phyloP scores from a whole-genome alignment of 2,329 filamentous ascomycete species.

The Talaromyces sp. region DNA sequence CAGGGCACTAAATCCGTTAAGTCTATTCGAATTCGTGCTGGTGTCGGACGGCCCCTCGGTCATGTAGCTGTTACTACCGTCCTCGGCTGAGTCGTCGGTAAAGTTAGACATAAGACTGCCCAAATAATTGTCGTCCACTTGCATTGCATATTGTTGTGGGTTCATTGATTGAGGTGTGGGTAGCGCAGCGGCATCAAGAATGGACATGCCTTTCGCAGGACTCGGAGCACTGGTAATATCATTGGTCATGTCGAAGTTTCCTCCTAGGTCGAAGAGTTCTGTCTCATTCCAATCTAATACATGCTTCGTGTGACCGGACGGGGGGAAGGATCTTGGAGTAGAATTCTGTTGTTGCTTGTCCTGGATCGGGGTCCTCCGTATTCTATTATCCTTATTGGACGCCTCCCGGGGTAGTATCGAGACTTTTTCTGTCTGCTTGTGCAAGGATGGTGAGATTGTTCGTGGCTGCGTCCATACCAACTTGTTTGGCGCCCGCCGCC shows the following conservation, averaged over 20 bases:
- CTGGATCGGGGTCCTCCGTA: neutral
- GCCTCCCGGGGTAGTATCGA: neutral
- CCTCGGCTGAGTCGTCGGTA: neutral
- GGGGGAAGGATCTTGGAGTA: neutral
- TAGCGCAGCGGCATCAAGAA: slow-evolving; percentile 4
- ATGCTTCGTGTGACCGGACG: neutral
- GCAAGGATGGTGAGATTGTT: neutral
- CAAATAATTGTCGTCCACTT: neutral
- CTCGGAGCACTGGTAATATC: neutral
- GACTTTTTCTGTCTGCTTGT: slow-evolving; percentile 4
- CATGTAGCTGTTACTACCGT: slow-evolving; percentile 4
- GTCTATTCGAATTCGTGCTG: slow-evolving; percentile 2
- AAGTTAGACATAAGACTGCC: neutral
- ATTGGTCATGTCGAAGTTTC: neutral
- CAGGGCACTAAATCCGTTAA: neutral
- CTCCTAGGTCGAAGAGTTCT: slow-evolving; percentile 2
- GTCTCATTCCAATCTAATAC: slow-evolving; percentile 5
- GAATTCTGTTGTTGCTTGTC: neutral
- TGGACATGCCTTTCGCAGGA: neutral
- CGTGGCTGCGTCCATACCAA: slow-evolving; percentile 6
- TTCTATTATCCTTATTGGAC: neutral
- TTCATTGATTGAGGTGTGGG: neutral
- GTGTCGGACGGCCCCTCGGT: neutral
- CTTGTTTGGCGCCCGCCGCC: slow-evolving; percentile 1
- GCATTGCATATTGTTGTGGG: neutral